Base-by-base conservation (phyloP, 495 filamentous ascomycete genomes). In the Delitschia confertaspora region DNA sequence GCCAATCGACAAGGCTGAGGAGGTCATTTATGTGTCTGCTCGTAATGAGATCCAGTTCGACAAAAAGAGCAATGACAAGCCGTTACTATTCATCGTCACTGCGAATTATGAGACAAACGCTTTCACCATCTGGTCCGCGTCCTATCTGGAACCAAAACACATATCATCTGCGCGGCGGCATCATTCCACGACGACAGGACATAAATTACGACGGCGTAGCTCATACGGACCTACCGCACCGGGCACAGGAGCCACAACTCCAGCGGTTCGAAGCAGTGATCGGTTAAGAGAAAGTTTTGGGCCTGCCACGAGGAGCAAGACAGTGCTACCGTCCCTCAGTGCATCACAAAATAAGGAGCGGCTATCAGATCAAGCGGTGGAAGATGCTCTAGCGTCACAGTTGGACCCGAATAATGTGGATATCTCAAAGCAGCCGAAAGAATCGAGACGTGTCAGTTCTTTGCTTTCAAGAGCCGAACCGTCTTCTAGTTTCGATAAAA, bases 381-480 rank as follows among this genome's bases (percentile, higher is more conserved):
- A 77, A 47, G 69, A 75, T 29, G 76, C 82, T 34, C 72, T 88
- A 40, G 78, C 74, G 2, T 78, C 81, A 8, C 76, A 83, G 3
- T 63, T 98, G 14, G 85, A 88, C 39, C 79, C 85, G n/a, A n/a
- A n/a, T 18, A 86, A 91, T 38, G 83, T 77, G 45, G 82, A 79
- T 17, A 69, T 72, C 33, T 72, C 76, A 21, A 72, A 78, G 27
- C 75, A 76, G 13, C 78, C 79, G 3, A 79, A 83, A 60, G 78
- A 85, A 30, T 91, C 86, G 9, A 73, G 91, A 22, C 74, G 91
- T 21, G 86, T 96, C 16, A 96, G 91, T 61, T 95, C 91, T 25
- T 69, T 96, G 46, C 73, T 96, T 38, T 84, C 91, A n/a, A 73
- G 89, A 51, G 82, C 88, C 16, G 89, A 96, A 57, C 66, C 95